Conservation (phyloP, 2,329 filamentous ascomycete genomes). For the Fusarium chlamydosporum region DNA sequence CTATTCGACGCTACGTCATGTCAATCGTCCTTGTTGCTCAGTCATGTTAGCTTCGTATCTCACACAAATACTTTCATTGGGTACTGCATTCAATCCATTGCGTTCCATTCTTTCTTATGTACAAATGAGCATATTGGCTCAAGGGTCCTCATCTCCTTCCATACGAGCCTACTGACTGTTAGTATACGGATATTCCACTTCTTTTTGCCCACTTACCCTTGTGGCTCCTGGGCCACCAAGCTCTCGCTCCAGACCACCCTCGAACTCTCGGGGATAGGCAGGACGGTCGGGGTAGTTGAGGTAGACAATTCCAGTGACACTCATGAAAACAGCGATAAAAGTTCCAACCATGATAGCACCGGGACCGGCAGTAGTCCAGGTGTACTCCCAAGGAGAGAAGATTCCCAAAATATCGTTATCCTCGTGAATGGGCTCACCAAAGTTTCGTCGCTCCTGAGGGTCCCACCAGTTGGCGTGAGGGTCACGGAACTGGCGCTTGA, state of each 20-base stretch:
- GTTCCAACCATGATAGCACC: slow-evolving; percentile 76
- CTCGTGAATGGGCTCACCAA: slow-evolving; percentile 95
- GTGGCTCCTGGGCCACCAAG: slow-evolving; percentile 78
- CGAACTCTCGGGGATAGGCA: slow-evolving; percentile 78
- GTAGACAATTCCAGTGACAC: slow-evolving; percentile 76
- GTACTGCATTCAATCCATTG: slow-evolving; percentile 36
- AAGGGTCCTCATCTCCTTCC: slow-evolving; percentile 69
- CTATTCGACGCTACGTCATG: slow-evolving; percentile 6
- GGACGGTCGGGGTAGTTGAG: slow-evolving; percentile 79
- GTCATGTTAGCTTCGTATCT: slow-evolving; percentile 11
- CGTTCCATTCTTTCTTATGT: slow-evolving; percentile 54
- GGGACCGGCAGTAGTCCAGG: slow-evolving; percentile 79
- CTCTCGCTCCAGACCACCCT: slow-evolving; percentile 79
- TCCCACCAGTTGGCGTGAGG: slow-evolving; percentile 97
- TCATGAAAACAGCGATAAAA: slow-evolving; percentile 75
- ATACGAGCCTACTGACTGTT: slow-evolving; percentile 64
- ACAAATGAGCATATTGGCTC: slow-evolving; percentile 53
- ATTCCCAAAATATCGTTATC: slow-evolving; percentile 94
- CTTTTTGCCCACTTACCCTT: slow-evolving; percentile 67
- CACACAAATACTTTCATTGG: slow-evolving; percentile 27
- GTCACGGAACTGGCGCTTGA: slow-evolving; percentile 94
- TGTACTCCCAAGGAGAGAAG: slow-evolving; percentile 91
- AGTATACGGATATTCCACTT: slow-evolving; percentile 25
- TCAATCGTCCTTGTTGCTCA: slow-evolving; percentile 4
- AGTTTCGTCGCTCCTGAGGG: slow-evolving; percentile 96